Evolutionary conservation across 129 eudicot species (phyloP), one percentile per base, ranked within the genome.

Genomic region (Arctium minus): DNA sequence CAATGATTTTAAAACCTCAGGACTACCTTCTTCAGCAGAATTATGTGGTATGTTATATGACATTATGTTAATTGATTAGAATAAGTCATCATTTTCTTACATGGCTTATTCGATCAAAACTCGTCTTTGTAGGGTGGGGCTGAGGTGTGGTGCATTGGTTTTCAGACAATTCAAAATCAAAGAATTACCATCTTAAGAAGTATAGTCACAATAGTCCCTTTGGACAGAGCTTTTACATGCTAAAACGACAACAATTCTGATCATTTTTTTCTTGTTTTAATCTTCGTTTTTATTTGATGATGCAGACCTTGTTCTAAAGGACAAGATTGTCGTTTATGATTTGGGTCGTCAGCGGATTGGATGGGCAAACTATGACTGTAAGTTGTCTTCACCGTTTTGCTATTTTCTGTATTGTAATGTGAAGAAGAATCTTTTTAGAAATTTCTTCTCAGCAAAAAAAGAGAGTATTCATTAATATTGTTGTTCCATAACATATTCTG

Each of bases 11-110:
- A 74, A 85, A 81, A 42, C 98, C 98, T 10, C 91, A 96, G 50
- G 98, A 96, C 86, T 96, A 96, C 88, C 96, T 96, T 87, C 87
- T 93, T 73, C 93, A 96, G 89, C 97, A 93, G 72, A 92, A 89
- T 60, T 86, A 96, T 0, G 80, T 87, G 78, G 99, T 96, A 90
- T 85, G 94, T 90, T 38, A 44, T 62, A 42, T 12, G 31, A 6
- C n/a, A 36, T 81, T 8, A 42, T 74, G 46, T 64, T 56, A 70
- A 83, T 12, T 46, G 12, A 53, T 77, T 30, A 40, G 27, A 22
- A 48, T 6, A 53, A 22, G 4, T 22, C 46, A 32, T 70, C 15
- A 74, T 33, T 65, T 79, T 72, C 10, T 3, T 39, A 18, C 44
- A 37, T 42, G 8, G 2, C 38, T 65, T 70, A 82, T 62, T 75